These are phyloP conservation scores for Tuctoria greenei DNA, from an alignment of 176 grass and related monocot species.

Conservation along the genomic window DNA sequence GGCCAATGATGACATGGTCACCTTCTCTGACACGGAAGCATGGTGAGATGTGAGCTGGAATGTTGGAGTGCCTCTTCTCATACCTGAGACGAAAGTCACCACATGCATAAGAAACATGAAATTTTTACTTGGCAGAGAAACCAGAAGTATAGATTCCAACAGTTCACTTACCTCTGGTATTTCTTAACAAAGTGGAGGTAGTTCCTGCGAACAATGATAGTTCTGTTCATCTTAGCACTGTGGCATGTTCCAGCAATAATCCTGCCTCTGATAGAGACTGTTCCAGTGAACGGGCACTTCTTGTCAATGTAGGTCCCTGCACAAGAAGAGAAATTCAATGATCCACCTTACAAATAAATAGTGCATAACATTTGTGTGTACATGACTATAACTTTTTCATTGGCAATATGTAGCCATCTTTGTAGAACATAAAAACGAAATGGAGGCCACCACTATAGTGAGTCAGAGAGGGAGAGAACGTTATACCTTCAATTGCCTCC, in stretches of 20 bases:
- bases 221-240: constrained; percentile 91
- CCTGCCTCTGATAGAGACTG: constrained; percentile 81
- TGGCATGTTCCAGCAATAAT: constrained; percentile 90
- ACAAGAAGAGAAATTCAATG: not conserved
- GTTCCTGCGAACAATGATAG: constrained; percentile 87
- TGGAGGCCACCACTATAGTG: not conserved
- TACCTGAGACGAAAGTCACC: constrained; percentile 47
- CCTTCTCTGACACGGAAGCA: constrained; percentile 89
- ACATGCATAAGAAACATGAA: not conserved
- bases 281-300: constrained; percentile 91
- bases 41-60: constrained; percentile 73
- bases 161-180: constrained; percentile 62
- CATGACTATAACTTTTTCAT: not conserved
- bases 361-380: not conserved
- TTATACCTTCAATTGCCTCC: constrained; percentile 77
- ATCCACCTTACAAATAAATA: not conserved
- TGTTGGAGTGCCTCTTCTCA: constrained; percentile 89
- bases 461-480: not conserved
- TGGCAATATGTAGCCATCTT: not conserved
- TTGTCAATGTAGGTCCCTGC: constrained; percentile 83
- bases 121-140: not conserved
- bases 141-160: not conserved
- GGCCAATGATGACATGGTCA: constrained; percentile 90
- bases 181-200: constrained; percentile 94
- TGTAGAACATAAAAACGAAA: not conserved